Evolutionary conservation across 352 stramenopile genomes (phyloP).

Genomic region (Pythium aquatile): DNA sequence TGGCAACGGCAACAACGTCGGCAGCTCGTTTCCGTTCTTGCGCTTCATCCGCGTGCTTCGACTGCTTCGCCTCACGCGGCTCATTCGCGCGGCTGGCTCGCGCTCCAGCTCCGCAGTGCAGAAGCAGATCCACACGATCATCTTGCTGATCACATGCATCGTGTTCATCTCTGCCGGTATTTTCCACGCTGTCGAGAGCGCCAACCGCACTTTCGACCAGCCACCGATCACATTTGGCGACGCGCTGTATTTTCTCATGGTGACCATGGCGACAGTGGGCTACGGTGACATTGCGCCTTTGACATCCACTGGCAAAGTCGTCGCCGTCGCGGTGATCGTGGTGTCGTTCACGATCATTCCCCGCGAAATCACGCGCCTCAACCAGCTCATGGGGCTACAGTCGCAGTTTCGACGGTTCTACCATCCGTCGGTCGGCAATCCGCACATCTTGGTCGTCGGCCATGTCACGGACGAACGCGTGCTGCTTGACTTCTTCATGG

Average conservation of each 20-base stretch:
- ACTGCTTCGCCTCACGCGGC: conserved; percentile 48
- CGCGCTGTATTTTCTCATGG: conserved; percentile 61
- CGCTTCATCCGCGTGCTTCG: conserved; percentile 63
- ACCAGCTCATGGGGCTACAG: conserved; percentile 56
- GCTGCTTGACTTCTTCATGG: conserved; percentile 59
- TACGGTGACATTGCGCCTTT: conserved; percentile 78
- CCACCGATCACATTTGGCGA: conserved; percentile 50
- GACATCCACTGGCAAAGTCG: conserved; percentile 40
- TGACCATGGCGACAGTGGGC: conserved; percentile 89
- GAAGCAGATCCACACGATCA: conserved; percentile 63
- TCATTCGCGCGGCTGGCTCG: conserved; percentile 44
- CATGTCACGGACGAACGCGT: conserved; percentile 48
- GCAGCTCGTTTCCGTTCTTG: conserved; percentile 48
- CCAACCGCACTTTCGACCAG: conserved; percentile 22
- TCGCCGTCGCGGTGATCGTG: conserved; percentile 52
- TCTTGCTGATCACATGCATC: conserved; percentile 63
- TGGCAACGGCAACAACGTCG: conserved; percentile 16
- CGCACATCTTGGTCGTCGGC: conserved; percentile 56
- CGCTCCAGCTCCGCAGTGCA: conserved; percentile 57
- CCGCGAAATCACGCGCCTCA: conserved; percentile 48
- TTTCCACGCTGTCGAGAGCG: conserved; percentile 56
- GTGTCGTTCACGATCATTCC: conserved; percentile 60
- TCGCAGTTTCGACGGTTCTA: conserved; percentile 66
- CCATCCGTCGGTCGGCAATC: conserved; percentile 44
- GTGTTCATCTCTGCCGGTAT: conserved; percentile 61